Evolutionary conservation across 148 eudicot species (phyloP), one percentile per base, ranked within the genome.

Genomic region (Linanthus parryae): DNA sequence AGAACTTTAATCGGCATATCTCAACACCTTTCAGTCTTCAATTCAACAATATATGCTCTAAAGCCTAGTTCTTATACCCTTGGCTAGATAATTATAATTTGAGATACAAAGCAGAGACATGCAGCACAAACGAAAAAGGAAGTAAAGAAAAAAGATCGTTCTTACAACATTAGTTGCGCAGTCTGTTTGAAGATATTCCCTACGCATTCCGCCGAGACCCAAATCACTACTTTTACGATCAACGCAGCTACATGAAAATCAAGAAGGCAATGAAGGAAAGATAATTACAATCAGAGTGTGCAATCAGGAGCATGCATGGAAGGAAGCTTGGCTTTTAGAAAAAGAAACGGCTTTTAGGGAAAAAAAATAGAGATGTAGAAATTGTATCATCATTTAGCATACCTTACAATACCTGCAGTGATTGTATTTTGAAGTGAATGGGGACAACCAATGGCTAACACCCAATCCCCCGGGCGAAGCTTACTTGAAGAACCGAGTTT

Each of bases 391-490:
- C 4, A 34, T 37, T 15, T 24, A 34, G 15, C 52, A 20, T 66
- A 91, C 98, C 98, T 91, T 20, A 91, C 79, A 49, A 91, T 91
- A 51, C 98, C 98, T 27, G 98, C 95, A n/a, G 98, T 86, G 48
- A 91, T 67, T 8, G 98, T 86, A 72, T 86, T 91, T 66, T 86
- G 95, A 56, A 86, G 85, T 56, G 90, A 76, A 68, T 83, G 89
- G 25, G 98, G 98, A 42, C 95, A 86, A 28, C 98, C 98, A 82
- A 86, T 39, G 53, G 98, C 95, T 63, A 91, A 57, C 57, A 86
- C 98, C 97, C 97, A 86, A 58, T 91, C 98, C 48, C 98, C 98
- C 29, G 98, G 95, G 58, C 95, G 95, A 69, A 91, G 98, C 69
- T 73, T 76, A 64, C 68, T 75, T 26, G 95, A 91, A 40, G 74